Base-by-base conservation (phyloP, 1,284 basidiomycete genomes). In the Thelephora terrestris region DNA sequence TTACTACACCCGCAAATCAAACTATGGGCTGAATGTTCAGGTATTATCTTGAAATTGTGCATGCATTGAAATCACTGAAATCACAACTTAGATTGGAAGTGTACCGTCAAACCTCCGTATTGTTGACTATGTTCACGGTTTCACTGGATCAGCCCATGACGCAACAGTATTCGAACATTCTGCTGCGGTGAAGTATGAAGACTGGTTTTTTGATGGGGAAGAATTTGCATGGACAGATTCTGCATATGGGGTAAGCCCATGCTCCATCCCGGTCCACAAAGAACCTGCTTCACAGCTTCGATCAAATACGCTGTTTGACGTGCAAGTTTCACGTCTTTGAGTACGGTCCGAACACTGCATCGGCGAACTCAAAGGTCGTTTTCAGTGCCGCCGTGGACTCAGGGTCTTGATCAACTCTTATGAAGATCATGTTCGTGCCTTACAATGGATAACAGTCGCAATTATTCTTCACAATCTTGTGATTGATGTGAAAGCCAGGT, bases 11-110 rank as follows among this genome's bases (percentile, higher is more conserved):
- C 47, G 59, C 3, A 71, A 71, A 49, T 58, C 52, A 18, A 65
- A 67, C 37, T 68, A 68, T 47, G 67, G 64, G 3, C 34, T 69
- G 7, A 68, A 69, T 55, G 32, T 67, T 17, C 65, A 64, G 52
- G 62, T 62, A 49, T 38, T 53, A 58, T 34, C 17, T 48, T 20
- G 39, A 4, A 17, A 17, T 29, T n/a, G n/a, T 25, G 55, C 61
- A 52, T 48, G 51, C 7, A 45, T 23, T 16, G 16, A 24, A 45
- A 45, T 18, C 46, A 40, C 25, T 40, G 39, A 23, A 53, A 53
- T 10, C 20, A 21, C 46, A 29, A 38, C 40, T 27, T 23, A 62
- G 61, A 50, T 57, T 23, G 46, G 60, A 5, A 49, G n/a, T n/a
- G n/a, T 52, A 17, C 51, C 61, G 7, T 58, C 60, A 5, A 61